A percentile compares a stretch with the other conserved stretches of the same genome.
These are phyloP conservation scores for Penicillium desertorum DNA, from an alignment of 495 filamentous ascomycete genomes.

Conservation along the genomic window DNA sequence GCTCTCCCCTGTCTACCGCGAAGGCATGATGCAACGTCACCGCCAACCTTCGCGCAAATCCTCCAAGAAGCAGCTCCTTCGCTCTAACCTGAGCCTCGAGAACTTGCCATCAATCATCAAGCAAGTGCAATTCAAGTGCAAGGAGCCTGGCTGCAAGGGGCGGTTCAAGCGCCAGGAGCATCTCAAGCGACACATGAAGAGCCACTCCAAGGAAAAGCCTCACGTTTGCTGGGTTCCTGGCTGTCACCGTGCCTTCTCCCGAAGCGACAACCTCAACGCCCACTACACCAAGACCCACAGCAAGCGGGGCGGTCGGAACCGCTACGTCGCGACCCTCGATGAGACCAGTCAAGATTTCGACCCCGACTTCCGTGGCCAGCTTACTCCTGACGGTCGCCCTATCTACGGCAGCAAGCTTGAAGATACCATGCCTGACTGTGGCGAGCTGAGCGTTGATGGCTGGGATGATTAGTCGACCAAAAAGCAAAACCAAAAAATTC, in stretches of 20 bases:
- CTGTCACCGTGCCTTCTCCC: conserved; percentile 46
- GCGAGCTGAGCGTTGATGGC: conserved; percentile 38
- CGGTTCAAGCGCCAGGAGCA: conserved; percentile 64
- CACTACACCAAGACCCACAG: conserved; percentile 53
- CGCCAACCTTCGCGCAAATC: conserved; percentile 39
- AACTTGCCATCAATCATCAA: conserved; percentile 43
- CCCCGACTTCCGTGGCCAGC: conserved; percentile 48
- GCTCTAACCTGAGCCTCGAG: conserved; percentile 43
- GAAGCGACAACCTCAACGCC: conserved; percentile 51
- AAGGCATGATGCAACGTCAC: conserved; percentile 36
- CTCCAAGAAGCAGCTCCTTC: conserved; percentile 40
- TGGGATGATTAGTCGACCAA: conserved; percentile 34
- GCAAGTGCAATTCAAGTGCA: conserved; percentile 51
- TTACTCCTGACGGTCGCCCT: conserved; percentile 45
- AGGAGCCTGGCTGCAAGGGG: conserved; percentile 47
- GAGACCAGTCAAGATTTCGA: conserved; percentile 46
- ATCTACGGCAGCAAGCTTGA: conserved; percentile 44
- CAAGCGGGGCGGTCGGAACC: conserved; percentile 49
- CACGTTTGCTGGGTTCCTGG: conserved; percentile 50
- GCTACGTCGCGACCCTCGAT: conserved; percentile 50
- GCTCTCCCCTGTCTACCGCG: conserved; percentile 39
- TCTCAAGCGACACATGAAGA: conserved; percentile 62
- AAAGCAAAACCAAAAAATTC: conserved; percentile 18
- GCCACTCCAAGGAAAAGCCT: conserved; percentile 57
- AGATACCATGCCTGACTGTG: conserved; percentile 37